These are phyloP conservation scores for Colletotrichum liaoningense DNA, from an alignment of 2,329 filamentous ascomycete genomes.

Conservation along the genomic window DNA sequence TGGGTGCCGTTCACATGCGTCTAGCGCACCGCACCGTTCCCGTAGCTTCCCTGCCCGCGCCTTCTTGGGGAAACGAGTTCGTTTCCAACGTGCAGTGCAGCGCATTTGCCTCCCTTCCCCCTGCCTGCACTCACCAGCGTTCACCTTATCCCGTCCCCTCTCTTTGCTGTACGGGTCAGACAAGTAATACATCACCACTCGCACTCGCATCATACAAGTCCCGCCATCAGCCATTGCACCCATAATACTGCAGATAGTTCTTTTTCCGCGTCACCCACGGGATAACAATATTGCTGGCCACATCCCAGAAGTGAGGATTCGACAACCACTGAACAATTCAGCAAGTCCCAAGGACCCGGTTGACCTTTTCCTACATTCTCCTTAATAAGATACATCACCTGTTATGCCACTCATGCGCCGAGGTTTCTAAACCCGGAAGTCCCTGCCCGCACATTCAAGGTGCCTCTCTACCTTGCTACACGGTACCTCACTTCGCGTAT, in stretches of 20 bases:
- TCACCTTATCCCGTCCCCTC: not conserved
- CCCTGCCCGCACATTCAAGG: not conserved
- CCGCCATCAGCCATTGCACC: no score
- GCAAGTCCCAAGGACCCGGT: not conserved
- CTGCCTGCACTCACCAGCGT: not conserved
- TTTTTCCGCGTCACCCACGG: not conserved
- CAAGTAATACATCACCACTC: slow-evolving; percentile 18
- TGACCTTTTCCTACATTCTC: not conserved
- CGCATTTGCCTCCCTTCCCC: slow-evolving; percentile 11
- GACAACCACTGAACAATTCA: not conserved
- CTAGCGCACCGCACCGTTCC: slow-evolving; percentile 11
- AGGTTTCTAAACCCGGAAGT: slow-evolving; percentile 4
- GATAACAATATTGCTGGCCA: not conserved
- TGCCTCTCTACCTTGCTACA: not conserved
- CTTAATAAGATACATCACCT: no score
- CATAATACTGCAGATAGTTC: not conserved
- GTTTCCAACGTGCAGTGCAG: slow-evolving; percentile 30
- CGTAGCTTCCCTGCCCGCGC: slow-evolving; percentile 2
- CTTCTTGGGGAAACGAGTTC: slow-evolving; percentile 22
- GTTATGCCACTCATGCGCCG: not conserved
- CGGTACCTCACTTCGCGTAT: not conserved
- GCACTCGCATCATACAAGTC: slow-evolving; percentile 9
- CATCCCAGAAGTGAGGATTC: not conserved
- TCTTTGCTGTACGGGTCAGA: not conserved
- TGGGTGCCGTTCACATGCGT: slow-evolving; percentile 27